These are phyloP conservation scores for Candida ascalaphidarum DNA, from an alignment of 805 yeast genomes.

Conservation along the genomic window DNA sequence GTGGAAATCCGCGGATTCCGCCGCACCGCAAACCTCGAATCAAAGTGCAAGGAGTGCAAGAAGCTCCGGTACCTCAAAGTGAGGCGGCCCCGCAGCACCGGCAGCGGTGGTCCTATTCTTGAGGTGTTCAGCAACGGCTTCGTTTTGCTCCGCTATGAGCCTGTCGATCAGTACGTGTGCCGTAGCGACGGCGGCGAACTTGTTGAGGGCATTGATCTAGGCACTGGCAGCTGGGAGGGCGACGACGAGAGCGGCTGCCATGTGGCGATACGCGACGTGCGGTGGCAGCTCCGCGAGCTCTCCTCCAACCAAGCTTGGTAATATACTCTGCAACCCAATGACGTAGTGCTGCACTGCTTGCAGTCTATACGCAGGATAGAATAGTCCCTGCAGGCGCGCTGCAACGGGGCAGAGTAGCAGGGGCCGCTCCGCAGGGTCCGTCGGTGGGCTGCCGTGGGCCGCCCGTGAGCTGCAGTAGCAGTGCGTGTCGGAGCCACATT, in stretches of 20 bases:
- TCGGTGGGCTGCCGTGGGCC: no score
- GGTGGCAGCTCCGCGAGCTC: conserved; percentile 2
- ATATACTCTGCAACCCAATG: no score
- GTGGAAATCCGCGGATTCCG: conserved; percentile 1
- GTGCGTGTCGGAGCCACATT: no score
- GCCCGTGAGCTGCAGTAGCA: no score
- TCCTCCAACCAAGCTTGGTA: no score
- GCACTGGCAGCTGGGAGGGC: conserved; percentile 1
- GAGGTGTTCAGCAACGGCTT: conserved; percentile 1
- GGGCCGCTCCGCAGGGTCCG: no score
- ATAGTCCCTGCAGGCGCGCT: no score
- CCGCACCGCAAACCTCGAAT: conserved; percentile 1
- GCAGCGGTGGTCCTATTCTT: conserved; percentile 1
- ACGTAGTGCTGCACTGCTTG: no score
- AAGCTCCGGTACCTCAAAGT: conserved; percentile 2
- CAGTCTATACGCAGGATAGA: no score
- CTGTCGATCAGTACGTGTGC: conserved; percentile 4
- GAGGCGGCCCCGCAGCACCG: neutral
- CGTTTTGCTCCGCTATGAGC: conserved; percentile 1
- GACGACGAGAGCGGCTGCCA: conserved; percentile 1
- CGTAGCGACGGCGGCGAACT: neutral
- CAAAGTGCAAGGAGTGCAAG: conserved; percentile 3
- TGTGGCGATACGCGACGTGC: conserved; percentile 1
- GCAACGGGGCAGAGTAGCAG: no score
- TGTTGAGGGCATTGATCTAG: conserved; percentile 2